Evolutionary conservation across 2,329 filamentous ascomycete species (phyloP).

Genomic region (Verticillium dahliae): DNA sequence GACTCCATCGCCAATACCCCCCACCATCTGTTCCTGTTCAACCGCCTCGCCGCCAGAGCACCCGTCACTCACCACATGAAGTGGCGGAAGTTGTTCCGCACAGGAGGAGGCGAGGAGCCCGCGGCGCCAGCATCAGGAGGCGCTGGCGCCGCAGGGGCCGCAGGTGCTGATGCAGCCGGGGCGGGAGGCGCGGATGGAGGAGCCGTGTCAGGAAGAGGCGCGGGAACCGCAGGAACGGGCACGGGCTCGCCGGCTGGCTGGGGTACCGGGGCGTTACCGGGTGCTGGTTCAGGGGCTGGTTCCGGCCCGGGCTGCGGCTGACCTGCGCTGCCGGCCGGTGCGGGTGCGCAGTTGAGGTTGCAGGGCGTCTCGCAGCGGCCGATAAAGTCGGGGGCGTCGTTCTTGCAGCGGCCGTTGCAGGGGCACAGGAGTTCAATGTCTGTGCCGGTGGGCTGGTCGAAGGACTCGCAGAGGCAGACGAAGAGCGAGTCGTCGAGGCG

Average conservation of each 20-base stretch:
- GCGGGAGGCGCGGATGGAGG: neutral
- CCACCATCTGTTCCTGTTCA: neutral
- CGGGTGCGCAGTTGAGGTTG: slow-evolving; percentile 23
- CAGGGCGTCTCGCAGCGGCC: slow-evolving; percentile 31
- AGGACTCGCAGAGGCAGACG: slow-evolving; percentile 29
- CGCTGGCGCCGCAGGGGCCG: neutral
- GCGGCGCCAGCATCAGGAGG: neutral
- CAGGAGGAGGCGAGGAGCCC: neutral
- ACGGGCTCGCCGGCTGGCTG: neutral
- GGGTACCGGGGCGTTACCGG: neutral
- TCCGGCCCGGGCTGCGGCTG: neutral
- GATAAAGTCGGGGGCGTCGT: slow-evolving; percentile 30
- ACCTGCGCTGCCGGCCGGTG: neutral
- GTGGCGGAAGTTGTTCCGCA: neutral
- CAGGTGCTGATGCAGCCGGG: neutral
- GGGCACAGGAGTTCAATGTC: slow-evolving; percentile 30
- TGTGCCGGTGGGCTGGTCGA: slow-evolving; percentile 23
- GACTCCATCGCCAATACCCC: neutral
- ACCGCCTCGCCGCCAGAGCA: too few relatives aligned
- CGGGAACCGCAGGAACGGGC: neutral
- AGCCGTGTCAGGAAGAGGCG: neutral
- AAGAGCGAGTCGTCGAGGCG: slow-evolving; percentile 22
- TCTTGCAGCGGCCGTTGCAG: slow-evolving; percentile 29
- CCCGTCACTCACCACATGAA: neutral
- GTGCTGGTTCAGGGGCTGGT: neutral